Evolutionary conservation across 1,139 yeast genomes (phyloP), one percentile per base, ranked within the genome.

Genomic region (Kluyveromyces marxianus): DNA sequence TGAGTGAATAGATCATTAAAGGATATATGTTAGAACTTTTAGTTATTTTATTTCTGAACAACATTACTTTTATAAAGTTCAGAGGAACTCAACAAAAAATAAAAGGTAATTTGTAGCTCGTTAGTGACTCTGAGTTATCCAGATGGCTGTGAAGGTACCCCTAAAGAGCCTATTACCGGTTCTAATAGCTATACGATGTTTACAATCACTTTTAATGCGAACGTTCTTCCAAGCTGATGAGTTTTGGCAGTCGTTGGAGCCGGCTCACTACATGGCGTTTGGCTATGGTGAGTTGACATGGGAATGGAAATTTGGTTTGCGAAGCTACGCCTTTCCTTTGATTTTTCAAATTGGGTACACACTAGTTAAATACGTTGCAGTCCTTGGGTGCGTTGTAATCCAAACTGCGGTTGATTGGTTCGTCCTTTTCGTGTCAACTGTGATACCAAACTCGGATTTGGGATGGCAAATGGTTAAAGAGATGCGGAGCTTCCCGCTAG

Each of bases 151-250:
- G 26, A 25, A 21, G 21, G 37, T 35, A 35, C 37, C 25, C 6
- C 39, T 36, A 8, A 36, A 36, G 7, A 25, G 10, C 4, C 25
- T 42, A 7, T 28, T 40, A 29, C 39, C 47, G 24, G 39, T 52
- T 7, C 31, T 75, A 7, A 49, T 65, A 24, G 43, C 64, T 2
- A 58, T 75, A 21, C 67, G 97, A 37, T 52, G 83, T 4, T 34
- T 78, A 56, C 89, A 89, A 63, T 76, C 95, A 0, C 62, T 86
- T 27, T 63, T 79, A 0, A 75, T 79, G 4, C 64, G 63, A 48
- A 88, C 97, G 0, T 94, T 80, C 60, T 92, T 92, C 67, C 99
- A 94, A 63, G 94, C 98, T 0, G 99, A 94, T 64, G 99, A 94
- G 64, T 94, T 74, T 67, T 94, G 83, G 79, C 98, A 94, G 65